These are phyloP conservation scores for Chlamydomonas sphaeroides DNA, from an alignment of 139 green algal genomes.

Conservation along the genomic window DNA sequence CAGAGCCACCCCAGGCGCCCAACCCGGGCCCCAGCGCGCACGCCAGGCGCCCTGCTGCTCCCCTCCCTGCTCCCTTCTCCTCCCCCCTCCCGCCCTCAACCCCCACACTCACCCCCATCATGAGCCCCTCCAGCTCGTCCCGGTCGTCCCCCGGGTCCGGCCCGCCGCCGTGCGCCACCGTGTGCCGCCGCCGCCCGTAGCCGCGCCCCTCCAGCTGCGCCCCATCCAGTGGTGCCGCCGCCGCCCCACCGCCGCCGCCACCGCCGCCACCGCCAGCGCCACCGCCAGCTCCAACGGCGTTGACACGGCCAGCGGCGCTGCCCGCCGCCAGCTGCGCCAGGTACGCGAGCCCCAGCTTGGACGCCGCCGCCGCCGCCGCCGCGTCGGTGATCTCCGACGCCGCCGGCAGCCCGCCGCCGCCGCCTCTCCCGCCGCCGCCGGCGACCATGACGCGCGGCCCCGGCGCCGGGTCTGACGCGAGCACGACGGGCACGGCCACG, in stretches of 20 bases:
- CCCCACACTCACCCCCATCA: not conserved
- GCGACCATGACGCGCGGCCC: too few relatives aligned
- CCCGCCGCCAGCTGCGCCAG: not conserved
- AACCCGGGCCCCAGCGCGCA: too few relatives aligned
- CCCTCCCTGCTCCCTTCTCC: not conserved
- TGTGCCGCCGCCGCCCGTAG: conserved; percentile 31
- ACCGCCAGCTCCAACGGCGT: not conserved
- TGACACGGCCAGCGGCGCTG: too few relatives aligned
- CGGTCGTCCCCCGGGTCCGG: not conserved
- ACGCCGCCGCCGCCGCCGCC: not conserved
- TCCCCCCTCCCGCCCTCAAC: not conserved
- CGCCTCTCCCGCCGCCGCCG: too few relatives aligned
- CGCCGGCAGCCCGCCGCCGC: not conserved
- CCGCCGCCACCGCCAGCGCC: not conserved
- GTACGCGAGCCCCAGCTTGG: not conserved
- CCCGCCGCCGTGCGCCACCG: conserved; percentile 11
- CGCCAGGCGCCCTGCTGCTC: too few relatives aligned
- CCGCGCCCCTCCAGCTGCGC: not conserved
- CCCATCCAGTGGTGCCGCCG: not conserved
- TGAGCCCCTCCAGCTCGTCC: not conserved
- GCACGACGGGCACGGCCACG: too few relatives aligned
- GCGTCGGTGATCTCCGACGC: not conserved
- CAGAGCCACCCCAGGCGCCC: too few relatives aligned
- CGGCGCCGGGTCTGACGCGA: too few relatives aligned
- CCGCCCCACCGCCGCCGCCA: not conserved